Percentiles rank a stretch among this genome's conserved stretches.
These are phyloP conservation scores for Phytophthora litchii DNA, from an alignment of 352 stramenopile genomes.

Conservation along the genomic window DNA sequence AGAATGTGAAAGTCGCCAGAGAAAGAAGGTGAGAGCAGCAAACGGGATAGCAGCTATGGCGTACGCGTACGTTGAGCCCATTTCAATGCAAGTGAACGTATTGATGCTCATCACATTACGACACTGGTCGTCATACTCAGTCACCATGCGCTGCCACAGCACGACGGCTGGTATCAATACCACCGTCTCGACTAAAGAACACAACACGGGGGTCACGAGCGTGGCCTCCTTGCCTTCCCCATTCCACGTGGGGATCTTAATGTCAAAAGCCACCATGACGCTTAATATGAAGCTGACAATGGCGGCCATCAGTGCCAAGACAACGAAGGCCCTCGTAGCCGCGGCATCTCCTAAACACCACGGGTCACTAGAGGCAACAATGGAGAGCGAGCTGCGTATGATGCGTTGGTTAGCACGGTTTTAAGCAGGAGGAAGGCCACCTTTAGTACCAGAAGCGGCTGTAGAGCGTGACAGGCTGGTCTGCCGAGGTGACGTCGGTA, in stretches of 20 bases:
- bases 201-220: slow-evolving; percentile 56
- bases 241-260: slow-evolving; percentile 79
- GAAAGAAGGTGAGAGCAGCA: slow-evolving; percentile 46
- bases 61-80: slow-evolving; percentile 38
- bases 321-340: slow-evolving; percentile 48
- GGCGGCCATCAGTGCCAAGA: slow-evolving; percentile 59
- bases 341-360: slow-evolving; percentile 69
- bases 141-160: slow-evolving; percentile 65
- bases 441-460: slow-evolving; percentile 45
- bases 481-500: slow-evolving; percentile 27
- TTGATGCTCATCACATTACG: slow-evolving; percentile 47
- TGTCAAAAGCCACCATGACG: slow-evolving; percentile 51
- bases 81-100: slow-evolving; percentile 65
- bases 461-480: slow-evolving; percentile 36
- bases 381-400: slow-evolving; percentile 38
- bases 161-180: slow-evolving; percentile 54
- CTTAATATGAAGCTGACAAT: slow-evolving; percentile 63
- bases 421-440: background rate
- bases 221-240: slow-evolving; percentile 68
- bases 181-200: slow-evolving; percentile 53
- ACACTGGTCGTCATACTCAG: slow-evolving; percentile 51
- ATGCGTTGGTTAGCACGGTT: slow-evolving; percentile 1
- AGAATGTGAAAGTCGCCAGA: slow-evolving; percentile 67
- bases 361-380: slow-evolving; percentile 49
- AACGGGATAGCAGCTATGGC: slow-evolving; percentile 55